A percentile compares a stretch with the other conserved stretches of the same genome.
These are phyloP conservation scores for Sarocladium kiliense DNA, from an alignment of 2,329 filamentous ascomycete genomes.

Conservation along the genomic window DNA sequence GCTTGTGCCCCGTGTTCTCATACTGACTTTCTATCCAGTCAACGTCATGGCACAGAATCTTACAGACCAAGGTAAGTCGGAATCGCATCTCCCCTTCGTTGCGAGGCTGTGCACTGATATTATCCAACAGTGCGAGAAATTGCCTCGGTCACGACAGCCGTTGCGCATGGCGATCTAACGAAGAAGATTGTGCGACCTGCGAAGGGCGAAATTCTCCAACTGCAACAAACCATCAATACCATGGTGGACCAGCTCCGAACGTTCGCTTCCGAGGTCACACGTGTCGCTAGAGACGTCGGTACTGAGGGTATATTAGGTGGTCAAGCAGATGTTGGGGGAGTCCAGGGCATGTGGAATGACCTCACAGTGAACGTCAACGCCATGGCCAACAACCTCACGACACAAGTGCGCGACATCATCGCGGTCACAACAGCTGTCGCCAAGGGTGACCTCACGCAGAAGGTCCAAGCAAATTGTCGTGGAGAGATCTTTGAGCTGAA, in stretches of 20 bases:
- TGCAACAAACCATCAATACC: conserved; percentile 83
- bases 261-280: conserved; percentile 78
- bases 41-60: conserved; percentile 82
- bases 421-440: conserved; percentile 68
- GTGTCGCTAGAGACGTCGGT: conserved; percentile 77
- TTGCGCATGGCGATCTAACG: conserved; percentile 76
- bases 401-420: conserved; percentile 92
- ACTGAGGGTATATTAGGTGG: conserved; percentile 79
- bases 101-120: conserved; percentile 8
- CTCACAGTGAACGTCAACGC: conserved; percentile 81
- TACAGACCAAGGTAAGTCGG: conserved; percentile 60
- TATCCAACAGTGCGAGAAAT: conserved; percentile 65
- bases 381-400: conserved; percentile 83
- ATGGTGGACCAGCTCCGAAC: conserved; percentile 84
- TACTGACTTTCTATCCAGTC: conserved; percentile 40
- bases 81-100: conserved; percentile 8
- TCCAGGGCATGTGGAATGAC: conserved; percentile 86
- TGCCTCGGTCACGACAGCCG: conserved; percentile 76
- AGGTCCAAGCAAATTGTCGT: conserved; percentile 87
- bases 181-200: conserved; percentile 81
- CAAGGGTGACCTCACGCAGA: conserved; percentile 89
- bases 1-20: background rate
- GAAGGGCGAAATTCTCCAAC: conserved; percentile 74
- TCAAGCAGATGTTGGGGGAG: conserved; percentile 76
- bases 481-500: conserved; percentile 94